Conservation (phyloP, 495 filamentous ascomycete species). For the Amphirosellinia nigrospora region DNA sequence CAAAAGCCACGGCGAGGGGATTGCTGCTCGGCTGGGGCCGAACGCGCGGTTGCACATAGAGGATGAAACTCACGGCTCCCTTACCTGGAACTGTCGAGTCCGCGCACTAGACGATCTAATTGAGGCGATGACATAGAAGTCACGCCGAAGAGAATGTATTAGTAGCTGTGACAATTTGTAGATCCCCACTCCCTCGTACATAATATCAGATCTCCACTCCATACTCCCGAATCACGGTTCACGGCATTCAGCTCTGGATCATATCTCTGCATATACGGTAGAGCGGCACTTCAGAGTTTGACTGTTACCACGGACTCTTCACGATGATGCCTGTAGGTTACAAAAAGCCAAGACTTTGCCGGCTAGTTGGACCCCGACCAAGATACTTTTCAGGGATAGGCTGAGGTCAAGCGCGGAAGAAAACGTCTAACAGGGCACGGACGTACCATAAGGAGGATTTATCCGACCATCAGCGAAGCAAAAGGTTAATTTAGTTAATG, state of each 20-base stretch:
- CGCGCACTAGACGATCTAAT: conserved; percentile 21
- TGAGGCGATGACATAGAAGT: background rate
- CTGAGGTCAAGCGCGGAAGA: background rate
- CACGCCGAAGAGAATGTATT: background rate
- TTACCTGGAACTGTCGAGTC: conserved; percentile 25
- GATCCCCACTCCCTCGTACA: background rate
- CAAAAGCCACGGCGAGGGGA: conserved; percentile 2
- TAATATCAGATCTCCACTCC: conserved; percentile 3
- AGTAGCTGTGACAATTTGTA: background rate
- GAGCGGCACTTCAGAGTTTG: background rate
- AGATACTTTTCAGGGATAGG: background rate
- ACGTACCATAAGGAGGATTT: background rate
- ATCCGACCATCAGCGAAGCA: background rate
- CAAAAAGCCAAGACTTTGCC: background rate
- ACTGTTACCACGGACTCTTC: background rate
- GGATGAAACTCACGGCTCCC: conserved; percentile 23
- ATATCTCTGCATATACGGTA: background rate
- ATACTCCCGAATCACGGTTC: background rate
- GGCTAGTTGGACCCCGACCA: too few species aligned
- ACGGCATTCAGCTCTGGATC: background rate
- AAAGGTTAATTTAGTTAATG: background rate
- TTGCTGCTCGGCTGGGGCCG: conserved; percentile 23
- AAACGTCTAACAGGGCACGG: background rate
- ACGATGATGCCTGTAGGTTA: background rate
- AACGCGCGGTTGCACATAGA: conserved; percentile 24